These are phyloP conservation scores for Xylaria digitata DNA, from an alignment of 2,329 filamentous ascomycete species.

Conservation along the genomic window DNA sequence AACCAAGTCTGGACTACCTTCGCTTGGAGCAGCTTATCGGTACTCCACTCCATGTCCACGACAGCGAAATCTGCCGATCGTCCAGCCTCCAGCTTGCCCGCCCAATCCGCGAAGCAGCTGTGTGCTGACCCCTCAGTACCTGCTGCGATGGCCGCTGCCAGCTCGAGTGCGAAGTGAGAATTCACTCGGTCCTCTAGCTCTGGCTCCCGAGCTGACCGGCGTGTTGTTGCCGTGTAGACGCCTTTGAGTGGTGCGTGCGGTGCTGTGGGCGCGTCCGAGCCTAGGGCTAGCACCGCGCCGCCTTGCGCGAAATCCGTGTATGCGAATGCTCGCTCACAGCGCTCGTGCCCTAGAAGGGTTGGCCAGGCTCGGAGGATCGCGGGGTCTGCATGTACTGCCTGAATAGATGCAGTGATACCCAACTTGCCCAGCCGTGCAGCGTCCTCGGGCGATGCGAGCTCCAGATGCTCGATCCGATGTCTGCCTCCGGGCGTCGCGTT, in stretches of 20 bases:
- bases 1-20: slow-evolving; percentile 58
- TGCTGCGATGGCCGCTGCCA: slow-evolving; percentile 56
- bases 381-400: slow-evolving; percentile 70
- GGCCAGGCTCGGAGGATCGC: slow-evolving; percentile 72
- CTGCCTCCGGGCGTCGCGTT: slow-evolving; percentile 58
- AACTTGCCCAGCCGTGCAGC: slow-evolving; percentile 66
- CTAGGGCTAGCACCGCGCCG: slow-evolving; percentile 58
- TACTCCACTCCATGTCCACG: slow-evolving; percentile 56
- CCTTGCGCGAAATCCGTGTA: slow-evolving; percentile 69
- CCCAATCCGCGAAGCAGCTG: slow-evolving; percentile 57
- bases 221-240: slow-evolving; percentile 59
- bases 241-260: slow-evolving; percentile 58
- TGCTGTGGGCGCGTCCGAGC: slow-evolving; percentile 60
- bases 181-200: slow-evolving; percentile 53
- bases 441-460: slow-evolving; percentile 66
- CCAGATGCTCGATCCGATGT: slow-evolving; percentile 74
- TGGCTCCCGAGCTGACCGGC: slow-evolving; percentile 56
- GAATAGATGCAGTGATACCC: slow-evolving; percentile 70
- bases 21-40: slow-evolving; percentile 54
- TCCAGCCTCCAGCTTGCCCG: slow-evolving; percentile 58
- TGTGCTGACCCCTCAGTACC: slow-evolving; percentile 58
- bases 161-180: slow-evolving; percentile 54
- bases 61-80: slow-evolving; percentile 61
- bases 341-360: slow-evolving; percentile 62
- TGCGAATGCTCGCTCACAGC: slow-evolving; percentile 70